Percentiles rank a stretch among this genome's conserved stretches.
Conservation (phyloP, 768 basidiomycete species). For the Calocybe indica region DNA sequence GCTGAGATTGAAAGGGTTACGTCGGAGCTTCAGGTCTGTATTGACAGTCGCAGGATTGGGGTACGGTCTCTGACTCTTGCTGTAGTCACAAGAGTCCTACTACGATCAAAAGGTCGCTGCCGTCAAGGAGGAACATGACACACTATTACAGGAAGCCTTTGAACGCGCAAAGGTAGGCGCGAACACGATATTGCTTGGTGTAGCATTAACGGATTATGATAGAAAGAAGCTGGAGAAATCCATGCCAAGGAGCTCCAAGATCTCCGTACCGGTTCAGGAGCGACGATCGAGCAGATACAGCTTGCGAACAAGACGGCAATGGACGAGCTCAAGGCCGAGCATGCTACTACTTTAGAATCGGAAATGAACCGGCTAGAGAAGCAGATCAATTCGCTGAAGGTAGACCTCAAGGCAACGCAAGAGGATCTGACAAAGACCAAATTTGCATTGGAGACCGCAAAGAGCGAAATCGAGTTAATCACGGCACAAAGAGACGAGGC, state of each 20-base stretch:
- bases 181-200: neutral
- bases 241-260: slow-evolving; percentile 69
- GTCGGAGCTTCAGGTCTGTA: slow-evolving; percentile 60
- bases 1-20: slow-evolving; percentile 52
- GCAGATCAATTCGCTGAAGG: slow-evolving; percentile 49
- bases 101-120: slow-evolving; percentile 62
- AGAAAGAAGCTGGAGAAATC: slow-evolving; percentile 66
- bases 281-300: slow-evolving; percentile 65
- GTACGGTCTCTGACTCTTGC: slow-evolving; percentile 4
- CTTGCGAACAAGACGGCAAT: slow-evolving; percentile 54
- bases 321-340: slow-evolving; percentile 58
- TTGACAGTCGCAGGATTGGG: neutral
- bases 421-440: slow-evolving; percentile 81
- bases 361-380: slow-evolving; percentile 56
- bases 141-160: slow-evolving; percentile 62
- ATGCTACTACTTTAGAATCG: slow-evolving; percentile 52
- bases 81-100: slow-evolving; percentile 61
- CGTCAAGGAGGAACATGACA: slow-evolving; percentile 60
- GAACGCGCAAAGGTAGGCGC: slow-evolving; percentile 66
- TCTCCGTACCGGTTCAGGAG: slow-evolving; percentile 60
- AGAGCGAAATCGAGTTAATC: slow-evolving; percentile 49
- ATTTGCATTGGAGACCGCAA: slow-evolving; percentile 42
- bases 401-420: slow-evolving; percentile 80
- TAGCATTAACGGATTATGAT: slow-evolving; percentile 8
- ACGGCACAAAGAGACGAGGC: slow-evolving; percentile 63